Base-by-base conservation (phyloP, 23 red algal genomes). In the Rhodosorus marinus region DNA sequence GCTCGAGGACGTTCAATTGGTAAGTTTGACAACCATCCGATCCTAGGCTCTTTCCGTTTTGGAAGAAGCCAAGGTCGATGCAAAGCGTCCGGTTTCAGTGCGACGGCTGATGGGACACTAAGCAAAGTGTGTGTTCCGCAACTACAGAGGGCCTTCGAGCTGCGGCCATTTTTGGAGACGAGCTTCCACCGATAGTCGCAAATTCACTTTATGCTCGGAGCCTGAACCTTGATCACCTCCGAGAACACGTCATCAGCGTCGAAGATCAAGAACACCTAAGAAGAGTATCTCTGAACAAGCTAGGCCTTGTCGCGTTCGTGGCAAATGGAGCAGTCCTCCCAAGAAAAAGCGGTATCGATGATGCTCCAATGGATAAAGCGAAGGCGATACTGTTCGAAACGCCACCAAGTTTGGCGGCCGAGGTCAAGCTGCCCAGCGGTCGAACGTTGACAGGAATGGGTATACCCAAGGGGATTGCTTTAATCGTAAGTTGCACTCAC, bases 241-340 rank as follows among this genome's bases (percentile, higher is more conserved):
- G 25, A 1, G 27, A 25, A 38, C 81, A 87, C 38, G 52, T 87
- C 11, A 33, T 38, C 23, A 49, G 51, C 24, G 51, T 76, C 20
- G 69, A 75, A 27, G 69, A 87, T 23, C 81, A 87, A 47, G 33
- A 75, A 31, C 54, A 51, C 11, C 28, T 75, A 33, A 46, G 80
- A 27, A 48, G 51, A 22, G 34, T 56, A 5, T 15, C 20, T n/a
- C 48, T 87, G 8, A 11, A 27, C 23, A 52, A 65, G 48, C 25
- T 31, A 20, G 72, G 56, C n/a, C 52, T 87, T 14, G 35, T 75
- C 9, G 81, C 31, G 14, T 87, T 87, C 62, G 81, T 75, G 20
- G 69, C 52, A 19, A 51, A 87, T 59, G 81, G 81, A 11, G 81
- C 81, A 17, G 31, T 75, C 42, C 46, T 87, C 53, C 81, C 81